Evolutionary conservation across 148 eudicot species (phyloP), one percentile per base, ranked within the genome.

Genomic region (Chenopodium formosanum): DNA sequence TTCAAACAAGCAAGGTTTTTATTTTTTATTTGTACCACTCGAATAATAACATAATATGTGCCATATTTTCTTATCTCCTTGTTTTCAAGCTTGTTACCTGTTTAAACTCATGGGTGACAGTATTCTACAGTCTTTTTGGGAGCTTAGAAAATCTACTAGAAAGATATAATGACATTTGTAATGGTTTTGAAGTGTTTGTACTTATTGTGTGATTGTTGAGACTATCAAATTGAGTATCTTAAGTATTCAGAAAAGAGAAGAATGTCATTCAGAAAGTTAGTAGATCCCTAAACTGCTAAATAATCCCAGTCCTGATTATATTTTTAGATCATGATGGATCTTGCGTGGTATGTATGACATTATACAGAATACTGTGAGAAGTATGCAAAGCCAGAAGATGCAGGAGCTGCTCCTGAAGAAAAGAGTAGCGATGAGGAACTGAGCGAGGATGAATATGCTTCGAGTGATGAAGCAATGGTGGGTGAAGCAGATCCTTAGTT

Each of bases 331-430:
- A 75, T 74, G 67, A 40, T 83, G 67, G 11, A 72, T 20, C 31
- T 75, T 31, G 2, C 46, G 56, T 63, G 19, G 27, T 8, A 56
- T 72, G 19, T 46, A 19, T 66, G 65, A 46, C 67, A 72, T 78
- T 82, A 5, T 84, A 20, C 87, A 92, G 97, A 92, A 74, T 90
- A 88, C 81, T 91, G 94, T 47, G 90, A 90, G 82, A 88, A 87
- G 82, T 92, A 87, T 31, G 97, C 97, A 3, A 92, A 86, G 84
- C 90, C 91, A 50, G 94, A 88, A 70, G 90, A 91, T 74, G 87
- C 86, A n/a, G 97, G 92, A 62, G 91, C 89, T 53, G 84, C 48
- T 9, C 84, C 91, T 1, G 90, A 90, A 63, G 88, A 85, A 82
- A 83, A 83, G 81, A 85, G 84, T 0, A 90, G 94, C 32, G 92